phyloP scores from a whole-genome alignment of 306 rosid genomes.

The Abrus pulchellus region DNA sequence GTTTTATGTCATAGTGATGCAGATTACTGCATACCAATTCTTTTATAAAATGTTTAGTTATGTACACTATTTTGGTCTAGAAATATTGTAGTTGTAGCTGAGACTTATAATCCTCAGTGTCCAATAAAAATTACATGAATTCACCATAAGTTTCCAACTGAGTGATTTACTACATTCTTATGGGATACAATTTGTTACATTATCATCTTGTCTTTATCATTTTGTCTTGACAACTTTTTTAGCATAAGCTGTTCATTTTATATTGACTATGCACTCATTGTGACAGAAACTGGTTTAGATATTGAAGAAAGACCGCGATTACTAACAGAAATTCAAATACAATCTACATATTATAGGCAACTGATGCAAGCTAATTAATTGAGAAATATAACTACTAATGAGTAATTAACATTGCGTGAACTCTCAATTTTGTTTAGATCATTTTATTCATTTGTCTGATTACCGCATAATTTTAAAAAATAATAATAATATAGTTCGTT shows the following conservation, averaged over 20 bases:
- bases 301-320: too few species aligned
- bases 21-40: conserved; percentile 20
- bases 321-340: too few species aligned
- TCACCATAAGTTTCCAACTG: not conserved
- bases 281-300: too few species aligned
- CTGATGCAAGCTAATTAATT: too few species aligned
- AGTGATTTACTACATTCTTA: not conserved
- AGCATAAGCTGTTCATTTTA: not conserved
- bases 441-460: too few species aligned
- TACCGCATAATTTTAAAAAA: too few species aligned
- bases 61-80: conserved; percentile 7
- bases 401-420: too few species aligned
- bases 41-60: conserved; percentile 9
- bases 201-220: not conserved
- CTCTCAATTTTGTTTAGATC: too few species aligned
- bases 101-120: not conserved
- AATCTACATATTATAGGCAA: too few species aligned
- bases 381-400: too few species aligned
- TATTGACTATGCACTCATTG: too few species aligned
- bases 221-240: not conserved
- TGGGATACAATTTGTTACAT: not conserved
- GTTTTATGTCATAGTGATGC: conserved; percentile 5
- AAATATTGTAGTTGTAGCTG: conserved; percentile 3
- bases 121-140: conserved; percentile 3
- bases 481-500: too few species aligned